Base-by-base conservation (phyloP, 768 basidiomycete genomes). In the Hemileccinum impolitum region DNA sequence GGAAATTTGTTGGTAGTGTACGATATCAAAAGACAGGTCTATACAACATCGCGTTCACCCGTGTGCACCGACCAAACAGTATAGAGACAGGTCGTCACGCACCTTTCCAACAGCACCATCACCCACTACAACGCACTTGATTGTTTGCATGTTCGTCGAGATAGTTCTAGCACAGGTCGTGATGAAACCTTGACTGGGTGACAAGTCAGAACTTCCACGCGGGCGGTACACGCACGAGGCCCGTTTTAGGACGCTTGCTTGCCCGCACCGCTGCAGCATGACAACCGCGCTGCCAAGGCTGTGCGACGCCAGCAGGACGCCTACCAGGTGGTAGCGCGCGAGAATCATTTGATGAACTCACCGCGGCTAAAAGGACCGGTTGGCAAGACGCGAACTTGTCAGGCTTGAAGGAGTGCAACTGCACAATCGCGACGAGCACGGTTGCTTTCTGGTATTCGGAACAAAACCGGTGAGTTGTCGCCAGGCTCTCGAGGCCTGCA, bases 81-180 rank as follows among this genome's bases (percentile, higher is more conserved):
- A 5, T 11, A 37, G 9, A 23, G 3, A 39, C 23, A 25, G 21
- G 23, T 31, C 14, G 52, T 54, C 54, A 73, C 87, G 60, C 65
- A 93, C 93, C 87, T 96, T 96, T 75, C 93, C 93, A 58, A 95
- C 93, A 62, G 93, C 93, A 85, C 93, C 94, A 77, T 95, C 94
- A 65, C 93, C 93, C 57, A 95, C 94, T 48, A 94, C 94, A 66
- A 95, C 93, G 72, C 93, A 94, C 75, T 96, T 95, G 70, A 95
- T 96, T 47, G 94, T 96, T 69, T 96, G 93, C 93, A 95, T 95
- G 54, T 30, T 56, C 38, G 49, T 56, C 51, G 52, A 53, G 41
- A 42, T 46, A 35, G 55, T 55, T 51, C 52, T 50, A 56, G 39
- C 37, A 36, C 39, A 40, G 52, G 46, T 57, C 48, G 59, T 55